Percentiles rank a stretch among this genome's conserved stretches.
These are phyloP conservation scores for Davidsoniella virescens DNA, from an alignment of 2,329 filamentous ascomycete genomes.

Conservation along the genomic window DNA sequence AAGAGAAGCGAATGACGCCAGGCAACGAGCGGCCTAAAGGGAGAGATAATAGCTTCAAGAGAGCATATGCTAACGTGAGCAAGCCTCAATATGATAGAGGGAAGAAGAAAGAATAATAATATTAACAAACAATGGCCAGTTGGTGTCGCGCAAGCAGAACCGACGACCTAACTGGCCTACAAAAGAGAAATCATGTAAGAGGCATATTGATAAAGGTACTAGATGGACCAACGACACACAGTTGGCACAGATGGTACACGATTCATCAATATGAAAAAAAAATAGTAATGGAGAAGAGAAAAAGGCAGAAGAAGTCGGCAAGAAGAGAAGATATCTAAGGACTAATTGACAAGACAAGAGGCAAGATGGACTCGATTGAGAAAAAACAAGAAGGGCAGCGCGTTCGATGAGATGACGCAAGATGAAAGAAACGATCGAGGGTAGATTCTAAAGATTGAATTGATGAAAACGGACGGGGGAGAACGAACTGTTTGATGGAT, in stretches of 20 bases:
- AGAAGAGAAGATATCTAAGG: background rate
- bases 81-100: background rate
- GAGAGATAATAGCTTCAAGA: background rate
- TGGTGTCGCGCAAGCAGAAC: too few species aligned
- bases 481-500: conserved; percentile 12
- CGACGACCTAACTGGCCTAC: background rate
- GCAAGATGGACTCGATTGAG: background rate
- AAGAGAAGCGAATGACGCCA: conserved; percentile 1
- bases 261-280: conserved; percentile 1
- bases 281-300: conserved; percentile 4
- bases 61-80: background rate
- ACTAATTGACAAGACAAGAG: background rate
- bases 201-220: background rate
- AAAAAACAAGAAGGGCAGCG: conserved; percentile 4
- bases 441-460: background rate
- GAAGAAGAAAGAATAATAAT: background rate
- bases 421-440: conserved; percentile 7
- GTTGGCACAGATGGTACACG: conserved; percentile 3
- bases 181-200: background rate
- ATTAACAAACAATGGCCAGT: too few species aligned
- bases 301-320: conserved; percentile 1
- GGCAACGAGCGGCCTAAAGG: background rate
- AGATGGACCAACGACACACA: background rate
- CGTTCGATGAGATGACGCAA: background rate
- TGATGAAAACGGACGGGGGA: conserved; percentile 5